Base-by-base conservation (phyloP, 106 monocot genomes). In the Phalaenopsis aphrodite region DNA sequence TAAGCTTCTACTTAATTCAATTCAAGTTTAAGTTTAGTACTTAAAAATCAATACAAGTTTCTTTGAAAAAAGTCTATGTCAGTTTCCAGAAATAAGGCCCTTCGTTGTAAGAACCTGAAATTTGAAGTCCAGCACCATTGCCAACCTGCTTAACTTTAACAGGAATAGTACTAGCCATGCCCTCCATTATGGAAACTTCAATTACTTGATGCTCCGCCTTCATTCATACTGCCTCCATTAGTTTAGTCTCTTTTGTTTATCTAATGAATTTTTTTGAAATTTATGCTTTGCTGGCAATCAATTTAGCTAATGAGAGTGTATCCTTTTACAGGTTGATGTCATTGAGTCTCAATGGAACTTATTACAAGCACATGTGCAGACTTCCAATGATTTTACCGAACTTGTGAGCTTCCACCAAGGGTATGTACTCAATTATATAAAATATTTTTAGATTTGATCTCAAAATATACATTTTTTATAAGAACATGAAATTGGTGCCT, bases 261-360 rank as follows among this genome's bases (percentile, higher is more conserved):
- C 39, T 15, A 39, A 69, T 69, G 36, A 39, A 30, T 30, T 55
- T 56, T 76, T 48, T 18, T 76, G 30, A 76, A 11, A 30, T 76
- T n/a, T 43, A 43, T 8, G 41, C n/a, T 56, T 47, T 41, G 18
- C 78, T 78, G 39, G 78, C 39, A 47, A 58, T 52, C 15, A 55
- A 3, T 55, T 55, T 48, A 6, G 38, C 3, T 39, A 56, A 37
- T 19, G 76, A 46, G 39, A 23, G 57, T 48, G 49, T 24, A 14
- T 58, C 48, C 1, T 81, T 71, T 77, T 87, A 65, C 85, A 99
- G 99, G 99, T 99, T 84, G 99, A 99, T 91, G 99, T 99, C 56
- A 95, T 99, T 75, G 99, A 99, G 83, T 95, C 99, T 49, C 99
- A 99, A 56, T 99, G 99, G 99, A 99, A 95, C 83, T 83, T 87